Base-by-base conservation (phyloP, 2,329 filamentous ascomycete species). In the Colletotrichum graminicola region DNA sequence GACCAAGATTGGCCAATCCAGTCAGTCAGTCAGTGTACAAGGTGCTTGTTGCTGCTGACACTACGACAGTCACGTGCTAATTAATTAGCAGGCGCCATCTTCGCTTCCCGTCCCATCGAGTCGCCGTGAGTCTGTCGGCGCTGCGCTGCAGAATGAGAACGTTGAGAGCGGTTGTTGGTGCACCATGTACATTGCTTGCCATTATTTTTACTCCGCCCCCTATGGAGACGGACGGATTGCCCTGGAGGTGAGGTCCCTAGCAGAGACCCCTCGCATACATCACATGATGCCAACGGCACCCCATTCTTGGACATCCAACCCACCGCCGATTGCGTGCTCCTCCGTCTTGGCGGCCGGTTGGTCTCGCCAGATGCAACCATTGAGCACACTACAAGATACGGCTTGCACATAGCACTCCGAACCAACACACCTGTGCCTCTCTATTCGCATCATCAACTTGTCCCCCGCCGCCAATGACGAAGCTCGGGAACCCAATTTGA, bases 261-360 rank as follows among this genome's bases (percentile, higher is more conserved):
- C 54, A 57, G 32, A 26, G 18, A 57, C 54, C 7, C 34, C 57
- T 34, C 41, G n/a, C 57, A 47, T 45, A 32, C 57, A 49, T 11
- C 29, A 49, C 41, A 32, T 29, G 43, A 49, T 61, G 29, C 29
- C 51, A 5, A 56, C 54, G 32, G 54, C 21, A 39, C 32, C 14
- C 32, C 32, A 56, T 56, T 39, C 32, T 23, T 21, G 21, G 32
- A 16, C n/a, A 21, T 39, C 34, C 32, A 56, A 10, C 34, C 54
- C 34, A 39, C 5, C 32, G 34, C 54, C 54, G 34, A 56, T 39
- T 56, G 34, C 32, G 12, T 56, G 34, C n/a, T 56, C 32, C 12
- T 34, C 18, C 8, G 29, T 55, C 52, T 55, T 55, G 52, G 52
- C 49, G 2, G 14, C 52, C 7, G 7, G 14, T 43, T 18, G 41